Conservation (phyloP, 768 basidiomycete genomes). For the Amanita pseudoporphyria region DNA sequence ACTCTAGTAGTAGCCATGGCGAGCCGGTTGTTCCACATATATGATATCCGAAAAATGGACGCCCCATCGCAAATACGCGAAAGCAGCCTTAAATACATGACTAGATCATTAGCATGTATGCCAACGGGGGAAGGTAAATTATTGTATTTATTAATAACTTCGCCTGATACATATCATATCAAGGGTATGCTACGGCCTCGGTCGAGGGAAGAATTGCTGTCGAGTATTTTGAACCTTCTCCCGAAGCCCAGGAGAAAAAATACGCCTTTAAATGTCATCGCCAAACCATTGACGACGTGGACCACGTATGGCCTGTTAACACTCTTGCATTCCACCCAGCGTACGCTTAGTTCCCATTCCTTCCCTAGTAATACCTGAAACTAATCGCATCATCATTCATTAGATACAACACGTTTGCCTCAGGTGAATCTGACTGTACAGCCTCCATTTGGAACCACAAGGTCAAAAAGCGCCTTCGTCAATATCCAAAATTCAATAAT, state of each 20-base stretch:
- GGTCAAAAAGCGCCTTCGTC: slow-evolving; percentile 89
- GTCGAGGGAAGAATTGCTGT: slow-evolving; percentile 96
- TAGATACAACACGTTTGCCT: slow-evolving; percentile 93
- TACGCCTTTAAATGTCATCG: slow-evolving; percentile 98
- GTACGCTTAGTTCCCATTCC: slow-evolving; percentile 27
- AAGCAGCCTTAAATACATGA: slow-evolving; percentile 94
- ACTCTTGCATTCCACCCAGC: slow-evolving; percentile 89
- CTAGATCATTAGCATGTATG: slow-evolving; percentile 87
- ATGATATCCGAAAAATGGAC: slow-evolving; percentile 74
- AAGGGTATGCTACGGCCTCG: slow-evolving; percentile 88
- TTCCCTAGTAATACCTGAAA: neutral
- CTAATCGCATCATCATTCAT: neutral
- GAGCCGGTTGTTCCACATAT: slow-evolving; percentile 82
- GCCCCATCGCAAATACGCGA: slow-evolving; percentile 73
- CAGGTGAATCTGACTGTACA: slow-evolving; percentile 88
- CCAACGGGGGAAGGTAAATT: slow-evolving; percentile 74
- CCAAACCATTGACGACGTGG: slow-evolving; percentile 80
- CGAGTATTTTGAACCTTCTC: slow-evolving; percentile 87
- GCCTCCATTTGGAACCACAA: slow-evolving; percentile 97
- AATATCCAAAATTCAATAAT: slow-evolving; percentile 71
- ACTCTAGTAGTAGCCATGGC: slow-evolving; percentile 91
- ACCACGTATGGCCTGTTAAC: slow-evolving; percentile 97
- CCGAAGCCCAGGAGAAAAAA: slow-evolving; percentile 69
- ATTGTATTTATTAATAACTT: neutral
- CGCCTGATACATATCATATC: neutral